A percentile compares a stretch with the other conserved stretches of the same genome.
phyloP scores from a whole-genome alignment of 345 rosid genomes.

The Eucalyptus curtisii region DNA sequence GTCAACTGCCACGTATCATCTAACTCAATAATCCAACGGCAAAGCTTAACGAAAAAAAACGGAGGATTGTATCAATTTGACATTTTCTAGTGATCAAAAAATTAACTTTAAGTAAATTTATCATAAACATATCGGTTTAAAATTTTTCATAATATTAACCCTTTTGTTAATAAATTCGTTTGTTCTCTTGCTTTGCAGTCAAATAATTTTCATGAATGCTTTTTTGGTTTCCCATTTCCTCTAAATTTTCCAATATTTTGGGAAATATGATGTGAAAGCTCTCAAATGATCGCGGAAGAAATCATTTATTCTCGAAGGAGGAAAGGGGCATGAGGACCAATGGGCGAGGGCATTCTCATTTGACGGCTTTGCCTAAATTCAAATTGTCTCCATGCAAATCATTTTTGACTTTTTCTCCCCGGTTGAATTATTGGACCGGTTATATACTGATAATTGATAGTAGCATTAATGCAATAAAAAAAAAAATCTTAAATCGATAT shows the following conservation, averaged over 20 bases:
- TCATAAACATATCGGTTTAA: fast-evolving
- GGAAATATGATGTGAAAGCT: background rate
- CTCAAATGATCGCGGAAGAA: background rate
- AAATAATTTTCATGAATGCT: background rate
- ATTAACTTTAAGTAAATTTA: too few relatives aligned
- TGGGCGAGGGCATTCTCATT: background rate
- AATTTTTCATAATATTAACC: too few relatives aligned
- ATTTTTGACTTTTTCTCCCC: background rate
- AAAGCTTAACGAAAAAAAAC: too few relatives aligned
- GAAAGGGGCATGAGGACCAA: background rate
- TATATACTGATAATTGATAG: background rate
- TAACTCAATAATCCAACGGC: fast-evolving
- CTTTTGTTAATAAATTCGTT: background rate
- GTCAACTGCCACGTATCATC: fast-evolving
- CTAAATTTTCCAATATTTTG: background rate
- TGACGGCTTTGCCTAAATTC: background rate
- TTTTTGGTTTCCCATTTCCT: background rate
- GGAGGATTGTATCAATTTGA: too few relatives aligned
- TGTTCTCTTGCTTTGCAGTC: background rate
- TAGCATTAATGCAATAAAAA: background rate
- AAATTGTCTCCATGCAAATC: background rate
- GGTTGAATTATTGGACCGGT: background rate
- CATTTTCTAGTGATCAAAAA: too few relatives aligned
- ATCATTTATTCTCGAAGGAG: background rate
- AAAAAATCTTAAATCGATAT: background rate